Evolutionary conservation across 257 asterid genomes (phyloP).

Genomic region (Lycium ferocissimum): DNA sequence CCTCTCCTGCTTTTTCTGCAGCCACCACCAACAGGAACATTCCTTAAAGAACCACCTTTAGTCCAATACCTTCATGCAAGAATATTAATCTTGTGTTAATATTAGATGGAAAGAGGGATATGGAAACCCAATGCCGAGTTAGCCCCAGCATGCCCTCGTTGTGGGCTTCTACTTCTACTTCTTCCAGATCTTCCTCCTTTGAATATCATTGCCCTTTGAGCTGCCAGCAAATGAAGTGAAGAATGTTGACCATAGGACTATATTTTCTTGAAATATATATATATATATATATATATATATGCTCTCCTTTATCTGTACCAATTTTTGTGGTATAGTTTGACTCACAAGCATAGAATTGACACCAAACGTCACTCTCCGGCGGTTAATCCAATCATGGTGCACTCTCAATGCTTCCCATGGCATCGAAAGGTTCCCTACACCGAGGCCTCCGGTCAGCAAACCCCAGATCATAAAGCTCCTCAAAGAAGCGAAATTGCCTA

Average conservation of each 20-base stretch:
- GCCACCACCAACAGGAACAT: conserved; percentile 82
- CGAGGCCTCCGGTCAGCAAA: conserved; percentile 52
- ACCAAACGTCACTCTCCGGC: conserved; percentile 80
- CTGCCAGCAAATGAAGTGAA: conserved; percentile 4
- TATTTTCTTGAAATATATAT: not conserved
- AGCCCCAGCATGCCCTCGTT: conserved; percentile 74
- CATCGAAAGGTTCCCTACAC: conserved; percentile 77
- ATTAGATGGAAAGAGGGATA: conserved; percentile 58
- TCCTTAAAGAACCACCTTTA: conserved; percentile 81
- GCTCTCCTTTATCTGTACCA: no score
- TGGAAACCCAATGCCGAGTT: conserved; percentile 59
- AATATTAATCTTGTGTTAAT: conserved; percentile 16
- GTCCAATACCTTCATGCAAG: conserved; percentile 81
- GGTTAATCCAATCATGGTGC: conserved; percentile 87
- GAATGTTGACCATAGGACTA: not conserved
- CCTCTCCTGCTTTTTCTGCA: conserved; percentile 65
- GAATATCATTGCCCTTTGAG: not conserved
- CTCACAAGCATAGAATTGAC: conserved; percentile 24
- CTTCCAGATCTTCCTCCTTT: not conserved
- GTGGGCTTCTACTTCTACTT: conserved; percentile 41
- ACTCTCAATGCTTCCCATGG: conserved; percentile 61
- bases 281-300: not conserved
- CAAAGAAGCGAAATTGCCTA: conserved; percentile 45
- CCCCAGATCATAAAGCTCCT: no score
- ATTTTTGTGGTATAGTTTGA: no score